A percentile compares a stretch with the other conserved stretches of the same genome.
These are phyloP conservation scores for Aspergillus texensis DNA, from an alignment of 2,329 filamentous ascomycete species.

Conservation along the genomic window DNA sequence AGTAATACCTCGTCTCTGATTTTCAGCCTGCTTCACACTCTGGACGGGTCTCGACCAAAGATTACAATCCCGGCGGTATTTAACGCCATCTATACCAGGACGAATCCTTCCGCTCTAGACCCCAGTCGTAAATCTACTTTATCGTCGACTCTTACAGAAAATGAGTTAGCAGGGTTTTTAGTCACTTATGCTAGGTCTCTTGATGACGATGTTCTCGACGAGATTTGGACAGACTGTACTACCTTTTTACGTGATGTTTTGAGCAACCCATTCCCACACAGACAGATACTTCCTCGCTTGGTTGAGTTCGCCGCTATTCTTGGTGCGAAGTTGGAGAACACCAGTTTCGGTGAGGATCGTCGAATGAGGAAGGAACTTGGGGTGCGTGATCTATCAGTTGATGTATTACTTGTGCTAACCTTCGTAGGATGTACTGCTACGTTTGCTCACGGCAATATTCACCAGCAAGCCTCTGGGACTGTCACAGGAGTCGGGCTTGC, in stretches of 20 bases:
- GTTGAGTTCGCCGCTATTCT: slow-evolving; percentile 87
- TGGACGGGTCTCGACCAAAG: slow-evolving; percentile 88
- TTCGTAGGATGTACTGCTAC: slow-evolving; percentile 78
- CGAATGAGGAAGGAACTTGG: slow-evolving; percentile 89
- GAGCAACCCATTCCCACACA: slow-evolving; percentile 90
- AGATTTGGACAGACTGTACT: slow-evolving; percentile 96
- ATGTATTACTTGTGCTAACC: slow-evolving; percentile 23
- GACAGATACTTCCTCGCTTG: slow-evolving; percentile 82
- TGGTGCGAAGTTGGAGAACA: slow-evolving; percentile 95
- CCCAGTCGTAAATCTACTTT: slow-evolving; percentile 81
- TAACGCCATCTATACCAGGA: slow-evolving; percentile 93
- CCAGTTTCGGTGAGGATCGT: slow-evolving; percentile 91
- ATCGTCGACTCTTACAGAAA: slow-evolving; percentile 80
- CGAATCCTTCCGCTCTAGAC: slow-evolving; percentile 79
- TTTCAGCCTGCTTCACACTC: slow-evolving; percentile 83
- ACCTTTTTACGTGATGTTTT: slow-evolving; percentile 87
- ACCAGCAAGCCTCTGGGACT: slow-evolving; percentile 82
- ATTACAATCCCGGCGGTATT: slow-evolving; percentile 93
- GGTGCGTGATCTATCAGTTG: slow-evolving; percentile 55
- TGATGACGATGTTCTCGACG: slow-evolving; percentile 96
- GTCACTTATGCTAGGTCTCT: slow-evolving; percentile 87
- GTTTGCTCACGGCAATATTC: slow-evolving; percentile 89
- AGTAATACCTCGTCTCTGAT: slow-evolving; percentile 64
- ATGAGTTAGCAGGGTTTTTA: slow-evolving; percentile 83
- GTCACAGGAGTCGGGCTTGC: slow-evolving; percentile 57